These are phyloP conservation scores for Lipomyces yamanashiensis DNA, from an alignment of 805 yeast species.

Conservation along the genomic window DNA sequence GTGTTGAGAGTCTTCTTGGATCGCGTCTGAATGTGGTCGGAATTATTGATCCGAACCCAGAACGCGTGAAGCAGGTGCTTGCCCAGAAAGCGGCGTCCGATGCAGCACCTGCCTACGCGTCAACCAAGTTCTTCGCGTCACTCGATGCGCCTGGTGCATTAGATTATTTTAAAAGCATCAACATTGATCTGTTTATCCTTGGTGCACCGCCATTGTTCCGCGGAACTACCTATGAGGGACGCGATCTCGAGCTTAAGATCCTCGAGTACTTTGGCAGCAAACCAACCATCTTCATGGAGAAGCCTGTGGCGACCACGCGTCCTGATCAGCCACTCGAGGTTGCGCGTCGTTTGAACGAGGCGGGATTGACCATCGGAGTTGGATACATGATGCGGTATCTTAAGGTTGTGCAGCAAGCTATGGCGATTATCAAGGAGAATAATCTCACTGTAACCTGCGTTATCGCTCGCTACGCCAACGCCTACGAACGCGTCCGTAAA, in stretches of 20 bases:
- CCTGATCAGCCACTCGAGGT: slow-evolving; percentile 35
- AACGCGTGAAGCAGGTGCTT: slow-evolving; percentile 21
- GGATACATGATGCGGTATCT: slow-evolving; percentile 39
- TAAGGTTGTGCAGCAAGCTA: slow-evolving; percentile 35
- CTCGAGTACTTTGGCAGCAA: slow-evolving; percentile 19
- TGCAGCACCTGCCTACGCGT: slow-evolving; percentile 16
- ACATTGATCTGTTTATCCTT: slow-evolving; percentile 26
- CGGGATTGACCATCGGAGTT: slow-evolving; percentile 25
- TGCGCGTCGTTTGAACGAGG: slow-evolving; percentile 17
- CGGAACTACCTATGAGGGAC: slow-evolving; percentile 31
- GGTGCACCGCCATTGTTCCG: slow-evolving; percentile 36
- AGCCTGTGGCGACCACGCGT: slow-evolving; percentile 36
- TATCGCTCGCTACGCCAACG: slow-evolving; percentile 33
- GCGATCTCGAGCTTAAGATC: slow-evolving; percentile 32
- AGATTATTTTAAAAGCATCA: not conserved
- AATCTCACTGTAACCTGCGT: slow-evolving; percentile 30
- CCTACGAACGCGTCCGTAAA: slow-evolving; percentile 29
- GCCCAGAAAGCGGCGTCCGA: slow-evolving; percentile 18
- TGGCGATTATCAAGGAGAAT: slow-evolving; percentile 31
- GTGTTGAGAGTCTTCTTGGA: slow-evolving; percentile 33
- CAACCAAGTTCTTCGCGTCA: slow-evolving; percentile 19
- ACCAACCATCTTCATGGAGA: slow-evolving; percentile 33
- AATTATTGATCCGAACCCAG: slow-evolving; percentile 33
- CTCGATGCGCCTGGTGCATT: slow-evolving; percentile 14
- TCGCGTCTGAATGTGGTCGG: slow-evolving; percentile 30